Evolutionary conservation across 73 alveolate genomes (phyloP), one percentile per base, ranked within the genome.

Genomic region (Symbiodinium pilosum): DNA sequence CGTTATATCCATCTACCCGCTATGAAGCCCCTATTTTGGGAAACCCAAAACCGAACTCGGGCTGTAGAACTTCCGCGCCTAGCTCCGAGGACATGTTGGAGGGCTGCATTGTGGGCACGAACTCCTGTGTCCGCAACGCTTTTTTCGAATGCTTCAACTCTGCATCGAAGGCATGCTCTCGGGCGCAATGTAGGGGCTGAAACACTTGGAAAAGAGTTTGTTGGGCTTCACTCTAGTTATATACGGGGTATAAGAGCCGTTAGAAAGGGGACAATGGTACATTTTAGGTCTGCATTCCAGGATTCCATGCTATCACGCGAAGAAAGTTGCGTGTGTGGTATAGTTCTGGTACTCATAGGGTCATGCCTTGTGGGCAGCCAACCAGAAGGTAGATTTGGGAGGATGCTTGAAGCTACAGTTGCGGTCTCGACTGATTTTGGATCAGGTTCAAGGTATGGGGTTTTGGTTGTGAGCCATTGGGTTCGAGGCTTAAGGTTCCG

Each of bases 71-170:
- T n/a, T n/a, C n/a, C n/a, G n/a, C n/a, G n/a, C n/a, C n/a, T 81
- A 0, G 3, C 26, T n/a, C 44, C n/a, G 34, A 91, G 97, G 97
- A 69, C 68, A 64, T 91, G 88, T 30, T 91, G 71, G 97, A 91
- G 87, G 84, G 84, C 51, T 91, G 97, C 97, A 54, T 91, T 32
- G 88, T 42, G 52, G 97, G 97, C 3, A 68, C 56, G 26, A 11
- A 34, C 24, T 68, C 52, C 87, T 91, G 87, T 26, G 73, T 83
- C 21, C 97, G 97, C 11, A 91, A 91, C 77, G 54, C 88, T 51
- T n/a, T 91, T 77, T 91, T 91, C 81, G 97, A 91, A 77, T 91
- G 97, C 68, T 91, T 83, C 44, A 91, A 91, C 88, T 91, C 97
- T 42, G 47, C 77, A 1, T 91, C 97, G 43, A 91, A 91, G 97